phyloP scores from a whole-genome alignment of 2,329 filamentous ascomycete species.

The Amauroascus verrucosus region DNA sequence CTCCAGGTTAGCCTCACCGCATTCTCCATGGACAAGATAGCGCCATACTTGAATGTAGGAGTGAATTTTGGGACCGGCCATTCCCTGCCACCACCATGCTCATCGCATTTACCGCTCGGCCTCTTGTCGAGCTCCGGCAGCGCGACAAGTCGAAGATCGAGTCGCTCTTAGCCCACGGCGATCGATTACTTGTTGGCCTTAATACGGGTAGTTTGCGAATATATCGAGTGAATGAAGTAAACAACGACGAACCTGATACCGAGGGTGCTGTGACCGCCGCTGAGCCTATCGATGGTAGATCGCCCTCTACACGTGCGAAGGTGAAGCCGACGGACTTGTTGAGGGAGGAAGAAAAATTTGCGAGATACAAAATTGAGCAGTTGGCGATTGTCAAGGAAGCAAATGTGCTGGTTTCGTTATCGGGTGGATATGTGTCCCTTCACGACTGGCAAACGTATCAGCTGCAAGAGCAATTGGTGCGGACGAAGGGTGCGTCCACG shows the following conservation, averaged over 20 bases:
- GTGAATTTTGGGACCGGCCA: conserved; percentile 4
- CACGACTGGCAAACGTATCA: conserved; percentile 81
- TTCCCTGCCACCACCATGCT: conserved; percentile 52
- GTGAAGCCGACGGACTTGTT: conserved; percentile 66
- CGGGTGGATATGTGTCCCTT: conserved; percentile 78
- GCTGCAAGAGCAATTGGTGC: conserved; percentile 65
- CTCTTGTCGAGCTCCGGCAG: conserved; percentile 91
- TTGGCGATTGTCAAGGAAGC: conserved; percentile 93
- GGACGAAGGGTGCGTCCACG: conserved; percentile 76
- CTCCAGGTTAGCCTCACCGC: neutral
- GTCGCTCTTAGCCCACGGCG: conserved; percentile 84
- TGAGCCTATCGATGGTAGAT: neutral
- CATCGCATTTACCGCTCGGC: conserved; percentile 90
- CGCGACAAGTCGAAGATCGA: conserved; percentile 97
- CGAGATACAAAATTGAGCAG: conserved; percentile 79
- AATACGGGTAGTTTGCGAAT: conserved; percentile 81
- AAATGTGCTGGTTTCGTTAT: conserved; percentile 79
- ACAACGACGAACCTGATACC: conserved; percentile 32
- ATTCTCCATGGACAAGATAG: conserved; percentile 11
- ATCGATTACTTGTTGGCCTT: conserved; percentile 82
- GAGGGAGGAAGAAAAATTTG: conserved; percentile 90
- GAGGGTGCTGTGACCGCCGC: conserved; percentile 17
- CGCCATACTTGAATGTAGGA: conserved; percentile 15
- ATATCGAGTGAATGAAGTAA: conserved; percentile 72
- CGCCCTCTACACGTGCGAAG: conserved; percentile 19